Evolutionary conservation across 2,329 filamentous ascomycete genomes (phyloP).

Genomic region (Claviceps spartinae): DNA sequence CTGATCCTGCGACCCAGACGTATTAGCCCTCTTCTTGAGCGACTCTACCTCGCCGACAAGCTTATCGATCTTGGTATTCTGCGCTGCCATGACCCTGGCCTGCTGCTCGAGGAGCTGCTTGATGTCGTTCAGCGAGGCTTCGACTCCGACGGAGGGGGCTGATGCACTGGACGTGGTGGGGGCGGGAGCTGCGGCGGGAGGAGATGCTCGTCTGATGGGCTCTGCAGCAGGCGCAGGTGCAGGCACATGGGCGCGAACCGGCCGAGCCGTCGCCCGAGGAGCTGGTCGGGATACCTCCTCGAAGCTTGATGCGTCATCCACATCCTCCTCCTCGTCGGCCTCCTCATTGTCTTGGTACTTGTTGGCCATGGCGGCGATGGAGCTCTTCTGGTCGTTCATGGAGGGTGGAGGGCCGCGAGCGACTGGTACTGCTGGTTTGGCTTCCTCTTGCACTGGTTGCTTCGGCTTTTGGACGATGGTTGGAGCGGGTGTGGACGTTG

Average conservation of each 20-base stretch:
- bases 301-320: conserved; percentile 65
- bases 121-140: conserved; percentile 60
- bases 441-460: conserved; percentile 20
- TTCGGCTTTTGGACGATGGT: conserved; percentile 27
- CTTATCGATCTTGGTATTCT: conserved; percentile 60
- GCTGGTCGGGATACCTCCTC: conserved; percentile 70
- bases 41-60: conserved; percentile 63
- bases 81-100: conserved; percentile 61
- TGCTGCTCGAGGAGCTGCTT: conserved; percentile 65
- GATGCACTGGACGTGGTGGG: conserved; percentile 18
- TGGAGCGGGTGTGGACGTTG: conserved; percentile 16
- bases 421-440: conserved; percentile 33
- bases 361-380: conserved; percentile 71
- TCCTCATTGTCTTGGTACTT: conserved; percentile 69
- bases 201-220: conserved; percentile 19
- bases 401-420: conserved; percentile 42
- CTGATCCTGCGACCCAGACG: conserved; percentile 40
- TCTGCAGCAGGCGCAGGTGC: conserved; percentile 16
- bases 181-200: conserved; percentile 18
- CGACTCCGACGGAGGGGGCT: conserved; percentile 29
- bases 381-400: conserved; percentile 74
- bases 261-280: conserved; percentile 37
- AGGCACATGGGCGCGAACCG: conserved; percentile 27
- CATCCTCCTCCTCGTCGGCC: conserved; percentile 46
- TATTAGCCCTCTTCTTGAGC: conserved; percentile 61